Evolutionary conservation across 1,139 yeast species (phyloP), one percentile per base, ranked within the genome.

Genomic region (Suhomyces maxii): DNA sequence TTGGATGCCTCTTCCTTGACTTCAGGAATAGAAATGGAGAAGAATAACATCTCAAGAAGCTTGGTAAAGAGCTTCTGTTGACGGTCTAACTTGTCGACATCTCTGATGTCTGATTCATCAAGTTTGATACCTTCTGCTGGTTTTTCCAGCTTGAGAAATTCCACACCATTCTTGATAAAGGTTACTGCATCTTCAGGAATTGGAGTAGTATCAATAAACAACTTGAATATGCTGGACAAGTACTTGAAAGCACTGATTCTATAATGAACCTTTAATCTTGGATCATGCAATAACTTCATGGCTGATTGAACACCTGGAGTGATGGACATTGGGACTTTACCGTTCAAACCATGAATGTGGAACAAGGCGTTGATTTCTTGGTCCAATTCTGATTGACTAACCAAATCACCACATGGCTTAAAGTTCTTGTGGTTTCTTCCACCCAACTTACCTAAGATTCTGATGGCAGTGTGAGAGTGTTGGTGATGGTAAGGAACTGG

Each of bases 401-500:
- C 72, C 54, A 93, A 71, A 45, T 84, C 84, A 41, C 79, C 71
- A 39, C 90, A 89, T 1, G 95, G 88, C 51, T 82, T 82, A 58
- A 91, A 75, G 61, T 89, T 89, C 44, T 86, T 83, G 56, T 97
- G 84, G 58, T 93, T 93, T 63, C 99, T 79, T 2, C 99, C 99
- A 34, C 99, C 99, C 36, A 95, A 72, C 61, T 95, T 95, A 42
- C 99, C 99, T 47, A 95, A 71, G 39, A 95, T 89, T 51, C 99
- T 79, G 47, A 93, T 83, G 0, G 98, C 93, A 0, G 97, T 89
- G 60, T 95, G 99, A 18, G 97, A 86, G 57, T 91, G 97, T 58
- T 86, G 93, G 53, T 90, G 97, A 53, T 84, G 88, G 62, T 90
- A 90, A 0, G 99, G 99, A 36, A 90, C 79, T 1, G 99, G 99